phyloP scores from a whole-genome alignment of 176 grass and related monocot genomes.

The Rhynchospora breviuscula region DNA sequence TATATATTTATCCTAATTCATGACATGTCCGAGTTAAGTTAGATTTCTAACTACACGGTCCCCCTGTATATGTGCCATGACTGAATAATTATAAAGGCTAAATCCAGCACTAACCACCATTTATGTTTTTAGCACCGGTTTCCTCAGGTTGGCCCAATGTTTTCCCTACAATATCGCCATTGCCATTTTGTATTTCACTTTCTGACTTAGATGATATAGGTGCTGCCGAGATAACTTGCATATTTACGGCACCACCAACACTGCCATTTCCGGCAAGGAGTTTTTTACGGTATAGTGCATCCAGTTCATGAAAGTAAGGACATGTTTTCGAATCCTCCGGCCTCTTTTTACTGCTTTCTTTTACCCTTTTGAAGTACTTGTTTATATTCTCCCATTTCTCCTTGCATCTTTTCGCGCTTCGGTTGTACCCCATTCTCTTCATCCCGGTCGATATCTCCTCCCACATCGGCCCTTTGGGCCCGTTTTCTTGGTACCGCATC shows the following conservation, averaged over 20 bases:
- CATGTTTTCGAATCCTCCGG: conserved; percentile 89
- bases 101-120: conserved; percentile 16
- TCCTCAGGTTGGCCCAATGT: background rate
- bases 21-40: conserved; percentile 6
- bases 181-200: conserved; percentile 38
- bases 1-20: conserved; percentile 14
- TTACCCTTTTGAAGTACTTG: conserved; percentile 97
- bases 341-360: conserved; percentile 83
- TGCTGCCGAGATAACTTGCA: background rate
- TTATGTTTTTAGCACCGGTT: conserved; percentile 1
- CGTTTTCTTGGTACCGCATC: conserved; percentile 46
- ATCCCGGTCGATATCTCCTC: conserved; percentile 79
- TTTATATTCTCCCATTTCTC: conserved; percentile 99
- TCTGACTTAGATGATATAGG: conserved; percentile 1
- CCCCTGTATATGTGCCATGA: background rate
- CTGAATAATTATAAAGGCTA: background rate
- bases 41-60: conserved; percentile 7
- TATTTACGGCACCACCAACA: background rate
- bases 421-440: conserved; percentile 73
- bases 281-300: conserved; percentile 66
- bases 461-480: conserved; percentile 68
- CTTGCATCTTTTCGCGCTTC: conserved; percentile 84
- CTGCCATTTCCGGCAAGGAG: conserved; percentile 6
- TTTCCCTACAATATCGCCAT: conserved; percentile 33
- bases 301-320: conserved; percentile 85